Evolutionary conservation across 441 rosid genomes (phyloP), one percentile per base, ranked within the genome.

Genomic region (Macaranga tanarius): DNA sequence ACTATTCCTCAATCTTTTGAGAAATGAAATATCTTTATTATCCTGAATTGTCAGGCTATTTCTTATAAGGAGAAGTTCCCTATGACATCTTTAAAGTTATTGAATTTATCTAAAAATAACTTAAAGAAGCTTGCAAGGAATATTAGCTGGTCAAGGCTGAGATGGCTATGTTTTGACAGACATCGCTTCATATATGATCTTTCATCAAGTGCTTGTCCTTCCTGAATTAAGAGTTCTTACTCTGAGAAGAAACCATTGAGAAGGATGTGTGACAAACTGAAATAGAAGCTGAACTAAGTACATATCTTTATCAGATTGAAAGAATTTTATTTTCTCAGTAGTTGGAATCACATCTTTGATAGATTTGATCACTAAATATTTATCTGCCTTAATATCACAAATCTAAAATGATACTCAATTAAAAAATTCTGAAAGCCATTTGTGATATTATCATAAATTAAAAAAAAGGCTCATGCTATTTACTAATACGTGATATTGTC

Each of bases 161-260:
- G 17, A 20, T 17, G 28, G 58, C 70, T 74, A 7, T 16, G 6
- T 65, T 72, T 78, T 3, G 4, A 60, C 10, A 44, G 22, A 28
- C 74, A 74, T 26, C n/a, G 1, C 28, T 77, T 77, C 50, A 2
- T 67, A 17, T 73, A 73, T 7, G 73, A 72, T 58, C 76, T 59
- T 55, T 62, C 71, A 28, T 67, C 6, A 17, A 4, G 40, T 19
- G 66, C 45, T 0, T 22, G 61, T 40, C 7, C 19, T 75, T 19
- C 71, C 72, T 19, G 13, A 40, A 19, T 40, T 68, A 28, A 23
- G 12, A 6, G 7, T 22, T 1, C 68, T 79, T 0, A 0, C 23
- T 0, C 66, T 75, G 7, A 5, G 40, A 0, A 50, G 56, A 31
- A 79, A 79, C 47, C 58, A 0, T 13, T 79, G 67, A 3, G 19